phyloP scores from a whole-genome alignment of 1,139 yeast genomes.

The Yamadazyma dendronema region DNA sequence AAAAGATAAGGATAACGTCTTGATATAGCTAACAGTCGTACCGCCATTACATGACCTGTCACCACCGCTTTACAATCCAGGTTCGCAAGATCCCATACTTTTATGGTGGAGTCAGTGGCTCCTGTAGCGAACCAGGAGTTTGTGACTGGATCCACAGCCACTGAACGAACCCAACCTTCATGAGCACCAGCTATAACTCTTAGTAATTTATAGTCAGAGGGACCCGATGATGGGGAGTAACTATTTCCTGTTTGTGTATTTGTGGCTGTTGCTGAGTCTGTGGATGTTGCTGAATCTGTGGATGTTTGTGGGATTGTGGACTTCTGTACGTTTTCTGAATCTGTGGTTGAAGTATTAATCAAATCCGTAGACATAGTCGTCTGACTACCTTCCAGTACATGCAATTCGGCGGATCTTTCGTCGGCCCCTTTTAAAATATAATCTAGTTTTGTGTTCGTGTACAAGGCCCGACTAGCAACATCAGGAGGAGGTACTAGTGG shows the following conservation, averaged over 20 bases:
- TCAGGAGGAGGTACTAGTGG: slow-evolving; percentile 29
- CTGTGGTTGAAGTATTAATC: no score
- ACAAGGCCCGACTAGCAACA: slow-evolving; percentile 31
- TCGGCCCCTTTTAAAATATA: slow-evolving; percentile 14
- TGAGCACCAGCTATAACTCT: slow-evolving; percentile 83
- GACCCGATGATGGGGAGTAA: no score
- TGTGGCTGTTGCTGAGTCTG: no score
- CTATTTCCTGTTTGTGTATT: no score
- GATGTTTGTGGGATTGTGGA: no score
- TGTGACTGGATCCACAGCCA: slow-evolving; percentile 74
- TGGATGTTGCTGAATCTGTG: no score
- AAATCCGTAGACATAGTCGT: no score
- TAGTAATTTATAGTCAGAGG: slow-evolving; percentile 72
- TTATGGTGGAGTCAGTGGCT: slow-evolving; percentile 82
- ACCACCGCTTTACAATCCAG: slow-evolving; percentile 70
- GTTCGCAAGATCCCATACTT: slow-evolving; percentile 85
- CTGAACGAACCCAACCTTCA: slow-evolving; percentile 85
- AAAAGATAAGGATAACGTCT: slow-evolving; percentile 81
- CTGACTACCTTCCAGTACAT: no score
- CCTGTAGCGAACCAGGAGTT: slow-evolving; percentile 94
- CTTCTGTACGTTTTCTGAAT: no score
- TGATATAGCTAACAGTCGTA: slow-evolving; percentile 73
- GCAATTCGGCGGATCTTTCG: no score
- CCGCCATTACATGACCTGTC: slow-evolving; percentile 90
- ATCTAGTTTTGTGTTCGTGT: slow-evolving; percentile 29